These are phyloP conservation scores for Aureobasidium mangrovei DNA, from an alignment of 2,329 filamentous ascomycete genomes.

Conservation along the genomic window DNA sequence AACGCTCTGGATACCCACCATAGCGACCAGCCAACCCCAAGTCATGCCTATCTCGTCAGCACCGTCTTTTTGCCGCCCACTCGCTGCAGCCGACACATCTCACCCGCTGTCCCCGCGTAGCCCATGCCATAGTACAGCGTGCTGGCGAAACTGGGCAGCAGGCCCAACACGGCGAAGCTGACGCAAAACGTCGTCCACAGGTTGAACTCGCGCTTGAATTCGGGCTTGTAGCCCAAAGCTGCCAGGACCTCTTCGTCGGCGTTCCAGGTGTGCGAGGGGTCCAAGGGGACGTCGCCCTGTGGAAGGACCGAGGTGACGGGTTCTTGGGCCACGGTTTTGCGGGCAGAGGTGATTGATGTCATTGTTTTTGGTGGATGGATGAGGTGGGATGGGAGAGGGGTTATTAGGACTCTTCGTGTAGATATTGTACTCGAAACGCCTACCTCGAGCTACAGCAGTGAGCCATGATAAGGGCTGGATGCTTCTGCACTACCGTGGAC, in stretches of 20 bases:
- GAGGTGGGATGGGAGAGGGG: too few relatives aligned
- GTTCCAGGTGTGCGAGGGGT: constrained; percentile 36
- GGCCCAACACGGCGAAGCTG: constrained; percentile 61
- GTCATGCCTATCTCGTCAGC: constrained; percentile 14
- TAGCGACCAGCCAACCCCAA: constrained; percentile 65
- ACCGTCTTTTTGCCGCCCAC: not conserved
- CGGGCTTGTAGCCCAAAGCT: constrained; percentile 53
- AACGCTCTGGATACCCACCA: constrained; percentile 63
- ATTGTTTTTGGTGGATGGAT: too few relatives aligned
- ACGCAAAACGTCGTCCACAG: constrained; percentile 69
- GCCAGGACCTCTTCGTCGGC: constrained; percentile 54
- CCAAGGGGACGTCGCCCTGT: constrained; percentile 41
- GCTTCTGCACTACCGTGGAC: too few relatives aligned
- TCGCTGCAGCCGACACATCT: constrained; percentile 31
- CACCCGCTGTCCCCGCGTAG: constrained; percentile 40
- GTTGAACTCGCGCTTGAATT: constrained; percentile 62
- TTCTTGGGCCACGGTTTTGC: constrained; percentile 34
- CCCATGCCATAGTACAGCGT: constrained; percentile 63
- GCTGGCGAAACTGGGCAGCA: constrained; percentile 62
- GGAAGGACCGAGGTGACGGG: constrained; percentile 45
- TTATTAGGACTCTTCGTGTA: too few relatives aligned
- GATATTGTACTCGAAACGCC: too few relatives aligned
- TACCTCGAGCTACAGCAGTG: too few relatives aligned
- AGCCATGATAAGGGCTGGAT: too few relatives aligned
- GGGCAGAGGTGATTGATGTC: not conserved